Base-by-base conservation (phyloP, 345 rosid genomes). In the Raphanus sativus region DNA sequence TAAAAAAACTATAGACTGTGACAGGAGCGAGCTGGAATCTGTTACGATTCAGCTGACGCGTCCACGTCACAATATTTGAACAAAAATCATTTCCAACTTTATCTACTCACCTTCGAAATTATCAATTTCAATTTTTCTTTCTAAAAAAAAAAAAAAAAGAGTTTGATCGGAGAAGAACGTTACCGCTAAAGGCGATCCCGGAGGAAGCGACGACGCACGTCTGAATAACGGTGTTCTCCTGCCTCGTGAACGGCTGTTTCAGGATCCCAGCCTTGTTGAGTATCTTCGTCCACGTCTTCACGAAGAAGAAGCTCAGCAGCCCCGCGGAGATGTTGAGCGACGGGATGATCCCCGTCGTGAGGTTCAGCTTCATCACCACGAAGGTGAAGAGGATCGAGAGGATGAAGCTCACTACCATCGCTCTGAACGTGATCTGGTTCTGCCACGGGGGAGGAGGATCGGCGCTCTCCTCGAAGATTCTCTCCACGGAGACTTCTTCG, bases 161-260 rank as follows among this genome's bases (percentile, higher is more conserved):
- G 34, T 70, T 70, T 54, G 48, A 56, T 55, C 56, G 25, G 30
- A 25, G 15, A 4, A 16, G 30, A 28, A 50, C 66, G 72, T 60
- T 58, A 42, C 81, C 92, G 68, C 97, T 92, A 75, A 87, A 92
- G 12, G 92, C 87, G 78, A 92, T 89, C 69, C 97, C 97, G 24
- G 93, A 87, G 81, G 93, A 83, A 67, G 98, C 96, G 1, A 92
- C 94, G 13, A 92, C 92, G 42, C 98, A 92, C 28, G 98, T 90
- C 81, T 92, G 98, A 24, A 92, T 87, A 9, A 89, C 96, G 0
- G 96, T 89, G 73, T 90, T 90, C 75, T 90, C 98, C 58, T 92
- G 96, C 36, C 96, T 62, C 9, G 96, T 92, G 45, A 92, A 92
- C 1, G 98, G 89, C 6, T 84, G 89, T 25, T 59, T 85, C 2